Evolutionary conservation across 2,329 filamentous ascomycete genomes (phyloP).

Genomic region (Elsinoe batatas): DNA sequence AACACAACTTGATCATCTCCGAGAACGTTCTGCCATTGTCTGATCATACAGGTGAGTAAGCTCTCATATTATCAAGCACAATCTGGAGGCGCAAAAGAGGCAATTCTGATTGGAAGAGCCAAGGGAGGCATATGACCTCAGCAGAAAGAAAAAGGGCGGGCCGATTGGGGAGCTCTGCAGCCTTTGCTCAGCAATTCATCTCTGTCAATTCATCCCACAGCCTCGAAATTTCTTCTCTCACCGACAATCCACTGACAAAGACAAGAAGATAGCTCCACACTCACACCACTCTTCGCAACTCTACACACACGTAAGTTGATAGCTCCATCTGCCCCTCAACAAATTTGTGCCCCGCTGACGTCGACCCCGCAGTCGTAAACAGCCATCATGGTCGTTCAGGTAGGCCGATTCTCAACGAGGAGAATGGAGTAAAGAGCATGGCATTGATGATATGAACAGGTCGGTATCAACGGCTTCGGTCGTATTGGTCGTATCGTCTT

Average conservation of each 20-base stretch:
- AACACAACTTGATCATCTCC: background rate
- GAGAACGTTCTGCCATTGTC: background rate
- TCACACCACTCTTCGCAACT: background rate
- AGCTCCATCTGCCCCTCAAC: background rate
- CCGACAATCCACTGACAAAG: slow-evolving; percentile 1
- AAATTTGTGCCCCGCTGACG: slow-evolving; percentile 15
- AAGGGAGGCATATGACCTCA: background rate
- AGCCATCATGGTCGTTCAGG: slow-evolving; percentile 38
- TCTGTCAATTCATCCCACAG: slow-evolving; percentile 1
- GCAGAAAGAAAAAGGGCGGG: background rate
- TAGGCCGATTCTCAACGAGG: slow-evolving; percentile 21
- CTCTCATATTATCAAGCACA: background rate
- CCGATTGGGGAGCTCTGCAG: background rate
- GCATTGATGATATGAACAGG: slow-evolving; percentile 46
- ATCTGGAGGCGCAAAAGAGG: background rate
- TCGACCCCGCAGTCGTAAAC: slow-evolving; percentile 16
- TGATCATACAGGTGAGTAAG: background rate
- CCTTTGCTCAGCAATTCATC: background rate
- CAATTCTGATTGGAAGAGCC: slow-evolving; percentile 1
- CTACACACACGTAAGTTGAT: background rate
- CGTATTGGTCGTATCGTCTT: slow-evolving; percentile 98
- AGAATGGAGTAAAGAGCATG: background rate
- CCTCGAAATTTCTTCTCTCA: slow-evolving; percentile 13
- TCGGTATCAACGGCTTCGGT: slow-evolving; percentile 99
- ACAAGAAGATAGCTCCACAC: slow-evolving; percentile 1